Percentiles rank a stretch among this genome's conserved stretches.
Evolutionary conservation across 306 rosid species (phyloP).

Genomic region (Benincasa hispida): DNA sequence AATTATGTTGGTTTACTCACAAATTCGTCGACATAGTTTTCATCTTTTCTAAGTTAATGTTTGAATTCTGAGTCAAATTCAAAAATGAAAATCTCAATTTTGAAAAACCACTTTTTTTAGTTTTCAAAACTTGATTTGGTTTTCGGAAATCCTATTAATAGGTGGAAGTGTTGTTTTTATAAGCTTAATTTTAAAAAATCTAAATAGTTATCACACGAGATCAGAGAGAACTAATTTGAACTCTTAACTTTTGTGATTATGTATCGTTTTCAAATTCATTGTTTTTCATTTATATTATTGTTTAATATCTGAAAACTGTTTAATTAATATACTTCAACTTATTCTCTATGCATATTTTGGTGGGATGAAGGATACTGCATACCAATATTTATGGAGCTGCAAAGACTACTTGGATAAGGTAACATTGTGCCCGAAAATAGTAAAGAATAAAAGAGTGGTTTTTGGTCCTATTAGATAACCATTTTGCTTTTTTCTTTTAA

Average conservation of each 20-base stretch:
- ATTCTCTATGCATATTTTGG: background rate
- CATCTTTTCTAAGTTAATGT: too few species aligned
- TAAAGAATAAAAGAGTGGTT: background rate
- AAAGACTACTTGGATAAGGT: slow-evolving; percentile 69
- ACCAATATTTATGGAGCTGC: slow-evolving; percentile 65
- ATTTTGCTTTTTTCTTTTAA: background rate
- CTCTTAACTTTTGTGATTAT: background rate
- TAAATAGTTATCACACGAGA: too few species aligned
- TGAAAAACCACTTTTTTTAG: too few species aligned
- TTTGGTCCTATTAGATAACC: background rate
- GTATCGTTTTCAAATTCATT: background rate
- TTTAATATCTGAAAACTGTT: background rate
- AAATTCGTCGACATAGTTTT: too few species aligned
- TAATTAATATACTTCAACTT: background rate
- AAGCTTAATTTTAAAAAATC: too few species aligned
- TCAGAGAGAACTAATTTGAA: background rate
- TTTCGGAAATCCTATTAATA: too few species aligned
- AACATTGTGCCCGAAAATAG: slow-evolving; percentile 5
- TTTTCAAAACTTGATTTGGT: too few species aligned
- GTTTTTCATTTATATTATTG: background rate
- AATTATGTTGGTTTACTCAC: too few species aligned
- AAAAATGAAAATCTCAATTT: too few species aligned
- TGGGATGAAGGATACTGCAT: slow-evolving; percentile 55
- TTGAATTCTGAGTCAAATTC: too few species aligned
- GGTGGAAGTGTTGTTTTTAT: too few species aligned